These are phyloP conservation scores for Candida pseudofarinosa DNA, from an alignment of 805 yeast species.

Conservation along the genomic window DNA sequence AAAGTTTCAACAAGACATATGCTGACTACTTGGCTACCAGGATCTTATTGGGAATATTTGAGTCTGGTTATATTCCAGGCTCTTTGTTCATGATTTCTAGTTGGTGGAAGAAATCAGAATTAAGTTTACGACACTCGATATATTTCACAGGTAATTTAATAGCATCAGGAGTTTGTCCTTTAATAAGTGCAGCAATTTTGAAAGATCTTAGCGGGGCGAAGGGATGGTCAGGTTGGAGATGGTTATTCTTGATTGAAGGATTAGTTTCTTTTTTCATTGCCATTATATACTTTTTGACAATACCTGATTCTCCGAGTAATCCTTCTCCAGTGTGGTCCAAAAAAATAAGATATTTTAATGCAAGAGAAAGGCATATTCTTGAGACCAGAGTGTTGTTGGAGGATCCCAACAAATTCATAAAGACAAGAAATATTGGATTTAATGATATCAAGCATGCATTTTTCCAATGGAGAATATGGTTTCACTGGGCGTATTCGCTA, in stretches of 20 bases:
- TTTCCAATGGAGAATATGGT: too few species aligned
- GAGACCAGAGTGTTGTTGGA: too few species aligned
- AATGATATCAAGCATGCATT: too few species aligned
- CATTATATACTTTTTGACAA: slow-evolving; percentile 44
- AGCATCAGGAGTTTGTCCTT: slow-evolving; percentile 3
- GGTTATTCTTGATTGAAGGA: slow-evolving; percentile 8
- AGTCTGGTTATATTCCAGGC: slow-evolving; percentile 40
- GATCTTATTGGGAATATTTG: slow-evolving; percentile 43
- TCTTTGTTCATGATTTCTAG: slow-evolving; percentile 34
- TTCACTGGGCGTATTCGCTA: too few species aligned
- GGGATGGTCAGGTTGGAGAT: slow-evolving; percentile 7
- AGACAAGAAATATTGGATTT: too few species aligned
- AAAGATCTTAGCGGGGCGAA: slow-evolving; percentile 3
- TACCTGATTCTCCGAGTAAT: slow-evolving; percentile 52
- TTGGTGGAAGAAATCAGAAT: slow-evolving; percentile 33
- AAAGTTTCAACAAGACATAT: slow-evolving; percentile 1
- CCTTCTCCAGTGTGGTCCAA: too few species aligned
- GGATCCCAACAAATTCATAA: too few species aligned
- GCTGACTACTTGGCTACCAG: slow-evolving; percentile 20
- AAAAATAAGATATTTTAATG: too few species aligned
- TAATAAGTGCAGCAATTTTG: slow-evolving; percentile 5
- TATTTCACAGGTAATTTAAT: slow-evolving; percentile 1
- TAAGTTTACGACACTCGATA: slow-evolving; percentile 3
- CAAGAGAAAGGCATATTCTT: too few species aligned
- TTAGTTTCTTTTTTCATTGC: slow-evolving; percentile 4